Conservation (phyloP, 1,139 yeast genomes). For the Zygosaccharomyces pseudobailii region DNA sequence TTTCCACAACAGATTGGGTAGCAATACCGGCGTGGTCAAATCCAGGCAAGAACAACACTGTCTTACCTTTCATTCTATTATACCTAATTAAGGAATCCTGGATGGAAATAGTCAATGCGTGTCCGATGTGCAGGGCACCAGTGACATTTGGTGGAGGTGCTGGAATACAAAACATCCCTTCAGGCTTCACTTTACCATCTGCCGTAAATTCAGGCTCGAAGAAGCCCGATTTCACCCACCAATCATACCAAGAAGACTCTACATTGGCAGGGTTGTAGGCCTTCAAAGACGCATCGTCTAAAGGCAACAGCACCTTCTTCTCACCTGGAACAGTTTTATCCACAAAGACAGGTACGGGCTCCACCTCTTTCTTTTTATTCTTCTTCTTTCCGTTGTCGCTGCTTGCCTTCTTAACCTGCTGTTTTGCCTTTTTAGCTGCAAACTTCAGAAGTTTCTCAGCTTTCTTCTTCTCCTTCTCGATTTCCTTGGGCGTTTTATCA, state of each 20-base stretch:
- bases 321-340: slow-evolving; percentile 86
- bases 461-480: slow-evolving; percentile 92
- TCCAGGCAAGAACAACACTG: slow-evolving; percentile 90
- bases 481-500: slow-evolving; percentile 63
- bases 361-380: slow-evolving; percentile 65
- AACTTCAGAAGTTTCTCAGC: slow-evolving; percentile 96
- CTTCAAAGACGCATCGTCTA: slow-evolving; percentile 90
- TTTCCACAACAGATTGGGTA: slow-evolving; percentile 97
- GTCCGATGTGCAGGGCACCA: slow-evolving; percentile 98
- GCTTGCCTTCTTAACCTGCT: slow-evolving; percentile 29
- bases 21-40: slow-evolving; percentile 99
- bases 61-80: slow-evolving; percentile 96
- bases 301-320: slow-evolving; percentile 75
- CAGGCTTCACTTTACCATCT: slow-evolving; percentile 72
- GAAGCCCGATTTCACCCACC: slow-evolving; percentile 91
- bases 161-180: slow-evolving; percentile 84
- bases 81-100: slow-evolving; percentile 92
- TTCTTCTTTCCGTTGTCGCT: slow-evolving; percentile 50
- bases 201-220: slow-evolving; percentile 81
- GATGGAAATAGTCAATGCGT: slow-evolving; percentile 90
- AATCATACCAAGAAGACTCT: slow-evolving; percentile 94
- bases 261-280: slow-evolving; percentile 91
- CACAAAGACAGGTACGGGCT: slow-evolving; percentile 72
- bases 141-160: slow-evolving; percentile 99
- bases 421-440: slow-evolving; percentile 86